Conservation (phyloP, 352 stramenopile species). For the Globisporangium solare region DNA sequence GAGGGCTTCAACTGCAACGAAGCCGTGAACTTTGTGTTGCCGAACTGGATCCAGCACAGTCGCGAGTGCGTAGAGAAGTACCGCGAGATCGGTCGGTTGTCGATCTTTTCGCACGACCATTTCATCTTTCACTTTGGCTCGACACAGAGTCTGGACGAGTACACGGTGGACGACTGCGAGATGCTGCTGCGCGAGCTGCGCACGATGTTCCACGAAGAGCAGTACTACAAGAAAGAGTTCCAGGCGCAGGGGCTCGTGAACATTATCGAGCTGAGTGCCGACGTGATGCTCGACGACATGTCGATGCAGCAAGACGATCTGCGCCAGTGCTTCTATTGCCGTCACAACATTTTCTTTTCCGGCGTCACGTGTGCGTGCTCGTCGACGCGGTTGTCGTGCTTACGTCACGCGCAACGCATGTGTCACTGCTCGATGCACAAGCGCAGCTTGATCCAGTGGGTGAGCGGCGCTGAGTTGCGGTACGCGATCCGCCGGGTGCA, state of each 20-base stretch:
- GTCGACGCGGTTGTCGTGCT: slow-evolving; percentile 48
- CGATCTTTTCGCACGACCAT: slow-evolving; percentile 79
- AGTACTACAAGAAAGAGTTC: slow-evolving; percentile 53
- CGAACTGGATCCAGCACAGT: slow-evolving; percentile 83
- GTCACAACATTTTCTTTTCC: slow-evolving; percentile 81
- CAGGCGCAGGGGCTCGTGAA: slow-evolving; percentile 34
- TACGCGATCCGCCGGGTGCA: slow-evolving; percentile 70
- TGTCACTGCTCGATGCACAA: slow-evolving; percentile 53
- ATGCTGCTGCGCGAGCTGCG: slow-evolving; percentile 64
- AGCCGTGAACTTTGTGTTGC: slow-evolving; percentile 84
- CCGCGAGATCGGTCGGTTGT: slow-evolving; percentile 46
- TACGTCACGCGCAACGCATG: slow-evolving; percentile 61
- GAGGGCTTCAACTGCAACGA: slow-evolving; percentile 94
- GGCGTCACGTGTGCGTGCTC: slow-evolving; percentile 67
- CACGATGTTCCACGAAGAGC: slow-evolving; percentile 67
- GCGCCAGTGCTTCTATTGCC: slow-evolving; percentile 63
- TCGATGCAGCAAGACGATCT: slow-evolving; percentile 71
- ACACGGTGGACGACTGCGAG: slow-evolving; percentile 50
- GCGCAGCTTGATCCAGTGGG: slow-evolving; percentile 63
- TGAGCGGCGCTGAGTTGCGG: slow-evolving; percentile 51
- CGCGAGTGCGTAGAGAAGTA: slow-evolving; percentile 69
- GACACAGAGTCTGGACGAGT: slow-evolving; percentile 60
- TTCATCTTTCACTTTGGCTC: slow-evolving; percentile 78
- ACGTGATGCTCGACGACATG: slow-evolving; percentile 70
- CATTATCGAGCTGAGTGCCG: slow-evolving; percentile 52